Conservation (phyloP, 148 eudicot genomes). For the Chenopodium quinoa region DNA sequence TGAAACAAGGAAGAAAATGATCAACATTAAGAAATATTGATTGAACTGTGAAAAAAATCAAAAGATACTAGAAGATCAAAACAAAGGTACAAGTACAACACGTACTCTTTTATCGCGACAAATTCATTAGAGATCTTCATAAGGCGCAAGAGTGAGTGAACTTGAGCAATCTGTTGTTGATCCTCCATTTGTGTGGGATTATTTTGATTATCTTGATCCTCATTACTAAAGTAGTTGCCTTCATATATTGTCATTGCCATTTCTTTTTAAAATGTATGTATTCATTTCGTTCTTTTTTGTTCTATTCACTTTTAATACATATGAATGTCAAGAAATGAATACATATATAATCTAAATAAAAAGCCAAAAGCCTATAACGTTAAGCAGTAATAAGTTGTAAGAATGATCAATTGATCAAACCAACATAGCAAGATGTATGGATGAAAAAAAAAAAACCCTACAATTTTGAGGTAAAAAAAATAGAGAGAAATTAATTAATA, state of each 20-base stretch:
- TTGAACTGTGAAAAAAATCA: background rate
- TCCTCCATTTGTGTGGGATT: conserved; percentile 8
- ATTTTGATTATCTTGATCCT: conserved; percentile 5
- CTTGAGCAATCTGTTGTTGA: conserved; percentile 4
- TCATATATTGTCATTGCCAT: conserved; percentile 25
- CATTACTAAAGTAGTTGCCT: conserved; percentile 16
- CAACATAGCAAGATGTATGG: too few relatives aligned
- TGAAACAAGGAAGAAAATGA: conserved; percentile 8
- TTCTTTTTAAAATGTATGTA: background rate
- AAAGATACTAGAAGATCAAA: background rate
- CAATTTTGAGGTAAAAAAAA: background rate
- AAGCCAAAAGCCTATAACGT: background rate
- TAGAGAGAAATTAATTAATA: too few relatives aligned
- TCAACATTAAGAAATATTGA: background rate
- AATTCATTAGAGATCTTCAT: conserved; percentile 36
- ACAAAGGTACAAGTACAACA: background rate
- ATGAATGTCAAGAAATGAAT: background rate
- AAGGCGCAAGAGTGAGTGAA: conserved; percentile 27
- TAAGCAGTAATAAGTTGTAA: background rate
- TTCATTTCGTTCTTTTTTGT: too few relatives aligned
- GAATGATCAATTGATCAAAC: too few relatives aligned
- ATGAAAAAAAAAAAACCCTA: background rate
- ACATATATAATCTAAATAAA: background rate
- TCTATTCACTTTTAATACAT: too few relatives aligned
- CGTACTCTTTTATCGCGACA: conserved; percentile 24